Evolutionary conservation across 2,329 filamentous ascomycete species (phyloP).

Genomic region (Pestalotiopsis sp.): DNA sequence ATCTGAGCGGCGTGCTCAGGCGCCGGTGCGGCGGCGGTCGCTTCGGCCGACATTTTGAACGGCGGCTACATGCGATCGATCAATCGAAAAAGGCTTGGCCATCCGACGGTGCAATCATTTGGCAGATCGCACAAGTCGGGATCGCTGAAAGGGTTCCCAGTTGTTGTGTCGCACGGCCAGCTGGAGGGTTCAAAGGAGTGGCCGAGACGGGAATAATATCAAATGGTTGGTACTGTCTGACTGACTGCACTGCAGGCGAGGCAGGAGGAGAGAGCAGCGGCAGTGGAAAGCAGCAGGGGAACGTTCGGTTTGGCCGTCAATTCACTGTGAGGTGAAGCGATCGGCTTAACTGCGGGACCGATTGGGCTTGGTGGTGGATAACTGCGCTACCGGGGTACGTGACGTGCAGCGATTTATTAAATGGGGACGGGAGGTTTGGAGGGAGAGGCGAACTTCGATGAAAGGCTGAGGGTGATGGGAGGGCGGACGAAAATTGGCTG

Average conservation of each 20-base stretch:
- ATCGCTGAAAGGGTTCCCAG: background rate
- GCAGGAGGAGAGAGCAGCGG: background rate
- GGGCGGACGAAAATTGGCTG: background rate
- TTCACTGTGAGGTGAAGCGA: background rate
- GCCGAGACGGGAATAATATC: constrained; percentile 4
- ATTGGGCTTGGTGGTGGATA: background rate
- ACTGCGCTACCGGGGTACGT: background rate
- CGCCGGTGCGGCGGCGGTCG: constrained; percentile 52
- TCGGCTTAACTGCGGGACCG: background rate
- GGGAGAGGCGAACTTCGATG: background rate
- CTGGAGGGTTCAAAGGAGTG: constrained; percentile 3
- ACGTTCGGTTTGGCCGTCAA: background rate
- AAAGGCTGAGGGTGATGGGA: background rate
- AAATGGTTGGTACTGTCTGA: background rate
- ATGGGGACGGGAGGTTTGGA: background rate
- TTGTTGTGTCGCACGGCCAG: background rate
- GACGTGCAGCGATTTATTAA: background rate
- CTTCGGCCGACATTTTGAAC: constrained; percentile 57
- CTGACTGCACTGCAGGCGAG: background rate
- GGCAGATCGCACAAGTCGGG: background rate
- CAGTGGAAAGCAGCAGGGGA: background rate
- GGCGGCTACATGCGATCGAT: constrained; percentile 46
- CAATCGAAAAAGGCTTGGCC: constrained; percentile 16
- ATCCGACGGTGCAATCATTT: constrained; percentile 8
- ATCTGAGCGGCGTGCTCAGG: constrained; percentile 36